Evolutionary conservation across 2,329 filamentous ascomycete genomes (phyloP).

Genomic region (Phaeophleospora eucalypticola): DNA sequence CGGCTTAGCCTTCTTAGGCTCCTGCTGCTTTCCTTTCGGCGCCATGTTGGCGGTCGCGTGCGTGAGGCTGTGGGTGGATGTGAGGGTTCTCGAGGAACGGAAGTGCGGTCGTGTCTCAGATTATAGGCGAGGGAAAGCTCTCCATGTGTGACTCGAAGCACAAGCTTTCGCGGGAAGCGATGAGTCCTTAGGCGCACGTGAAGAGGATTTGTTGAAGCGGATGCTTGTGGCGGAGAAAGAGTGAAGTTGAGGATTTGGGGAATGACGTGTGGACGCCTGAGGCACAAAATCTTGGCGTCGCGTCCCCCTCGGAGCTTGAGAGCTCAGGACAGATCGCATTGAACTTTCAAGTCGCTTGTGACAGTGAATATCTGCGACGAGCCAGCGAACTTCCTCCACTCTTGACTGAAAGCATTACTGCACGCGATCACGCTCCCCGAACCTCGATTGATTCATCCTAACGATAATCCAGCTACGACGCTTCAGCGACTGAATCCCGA

Average conservation of each 20-base stretch:
- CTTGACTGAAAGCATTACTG: too few relatives aligned
- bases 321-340: too few relatives aligned
- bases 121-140: slow-evolving; percentile 33
- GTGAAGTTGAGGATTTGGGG: background rate
- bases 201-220: background rate
- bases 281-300: background rate
- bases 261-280: background rate
- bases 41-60: slow-evolving; percentile 54
- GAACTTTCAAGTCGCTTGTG: too few relatives aligned
- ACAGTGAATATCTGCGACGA: too few relatives aligned
- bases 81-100: background rate
- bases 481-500: too few relatives aligned
- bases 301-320: too few relatives aligned
- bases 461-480: too few relatives aligned
- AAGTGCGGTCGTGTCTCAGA: slow-evolving; percentile 10
- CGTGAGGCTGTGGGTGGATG: slow-evolving; percentile 2
- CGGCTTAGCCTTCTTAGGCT: slow-evolving; percentile 53
- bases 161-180: background rate
- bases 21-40: slow-evolving; percentile 57
- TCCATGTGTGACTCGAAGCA: slow-evolving; percentile 26
- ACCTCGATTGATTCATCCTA: too few relatives aligned
- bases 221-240: slow-evolving; percentile 1
- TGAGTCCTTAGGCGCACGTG: slow-evolving; percentile 1
- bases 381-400: too few relatives aligned
- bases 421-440: too few relatives aligned